Conservation (phyloP, 2,329 filamentous ascomycete species). For the Thelonectria discophora region DNA sequence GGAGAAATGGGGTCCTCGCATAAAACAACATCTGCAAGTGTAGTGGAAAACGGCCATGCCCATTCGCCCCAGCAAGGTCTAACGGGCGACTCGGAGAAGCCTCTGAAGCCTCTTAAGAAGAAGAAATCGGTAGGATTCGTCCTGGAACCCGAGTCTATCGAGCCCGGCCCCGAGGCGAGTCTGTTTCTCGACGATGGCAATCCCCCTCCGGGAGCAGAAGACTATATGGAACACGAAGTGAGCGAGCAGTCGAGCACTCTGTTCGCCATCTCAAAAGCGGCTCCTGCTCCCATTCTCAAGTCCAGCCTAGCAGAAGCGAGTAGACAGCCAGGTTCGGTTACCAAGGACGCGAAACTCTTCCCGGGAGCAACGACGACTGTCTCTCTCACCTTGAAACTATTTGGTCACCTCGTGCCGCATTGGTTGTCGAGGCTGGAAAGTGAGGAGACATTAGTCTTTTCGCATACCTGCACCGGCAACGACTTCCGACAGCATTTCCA, state of each 20-base stretch:
- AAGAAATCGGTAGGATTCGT: conserved; percentile 41
- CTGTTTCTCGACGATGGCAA: conserved; percentile 35
- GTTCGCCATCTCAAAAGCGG: neutral
- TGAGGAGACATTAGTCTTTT: conserved; percentile 43
- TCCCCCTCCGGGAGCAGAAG: neutral
- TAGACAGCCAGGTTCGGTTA: neutral
- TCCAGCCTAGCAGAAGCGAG: neutral
- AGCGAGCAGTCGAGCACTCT: neutral
- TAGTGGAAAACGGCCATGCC: conserved; percentile 20
- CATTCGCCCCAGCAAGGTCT: neutral
- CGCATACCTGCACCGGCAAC: conserved; percentile 46
- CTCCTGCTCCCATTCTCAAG: conserved; percentile 9
- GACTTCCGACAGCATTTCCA: conserved; percentile 42
- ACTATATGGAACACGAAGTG: conserved; percentile 1
- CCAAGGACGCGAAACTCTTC: conserved; percentile 33
- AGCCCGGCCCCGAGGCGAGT: conserved; percentile 33
- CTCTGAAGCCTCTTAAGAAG: conserved; percentile 25
- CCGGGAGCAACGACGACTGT: conserved; percentile 20
- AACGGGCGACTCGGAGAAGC: neutral
- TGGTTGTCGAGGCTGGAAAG: conserved; percentile 44
- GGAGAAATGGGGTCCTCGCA: neutral
- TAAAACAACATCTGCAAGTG: conserved; percentile 1
- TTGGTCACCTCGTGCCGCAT: conserved; percentile 4
- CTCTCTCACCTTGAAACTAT: conserved; percentile 26
- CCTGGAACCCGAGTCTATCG: conserved; percentile 24